A percentile compares a stretch with the other conserved stretches of the same genome.
Evolutionary conservation across 345 rosid genomes (phyloP).

Genomic region (Fremontodendron californicum): DNA sequence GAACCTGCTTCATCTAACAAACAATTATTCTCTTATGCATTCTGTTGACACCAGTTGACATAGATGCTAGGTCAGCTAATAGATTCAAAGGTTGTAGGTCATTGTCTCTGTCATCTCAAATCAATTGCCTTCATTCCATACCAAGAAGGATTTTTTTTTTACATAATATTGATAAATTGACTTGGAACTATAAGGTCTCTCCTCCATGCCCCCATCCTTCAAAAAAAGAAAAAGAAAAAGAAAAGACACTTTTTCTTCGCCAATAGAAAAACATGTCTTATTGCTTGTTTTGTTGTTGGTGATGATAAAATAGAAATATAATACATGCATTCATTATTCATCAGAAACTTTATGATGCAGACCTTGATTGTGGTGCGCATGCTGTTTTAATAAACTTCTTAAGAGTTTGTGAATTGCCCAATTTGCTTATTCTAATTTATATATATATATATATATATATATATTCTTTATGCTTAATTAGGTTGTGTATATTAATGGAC

Average conservation of each 20-base stretch:
- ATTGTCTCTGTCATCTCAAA: neutral
- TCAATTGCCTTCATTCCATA: neutral
- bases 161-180: neutral
- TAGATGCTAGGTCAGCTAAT: neutral
- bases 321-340: neutral
- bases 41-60: neutral
- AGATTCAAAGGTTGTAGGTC: neutral
- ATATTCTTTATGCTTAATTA: constrained; percentile 31
- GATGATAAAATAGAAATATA: neutral
- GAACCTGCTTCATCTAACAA: neutral
- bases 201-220: neutral
- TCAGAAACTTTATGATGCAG: neutral
- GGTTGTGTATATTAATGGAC: constrained; percentile 90
- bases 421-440: constrained; percentile 13
- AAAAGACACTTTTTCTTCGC: neutral
- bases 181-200: neutral
- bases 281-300: neutral
- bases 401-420: neutral
- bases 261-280: neutral
- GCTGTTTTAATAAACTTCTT: constrained; percentile 5
- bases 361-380: neutral
- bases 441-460: constrained; percentile 2
- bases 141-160: neutral
- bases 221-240: neutral
- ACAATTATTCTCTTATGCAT: neutral